phyloP scores from a whole-genome alignment of 1,139 yeast genomes.

The Geotrichum klebahnii region DNA sequence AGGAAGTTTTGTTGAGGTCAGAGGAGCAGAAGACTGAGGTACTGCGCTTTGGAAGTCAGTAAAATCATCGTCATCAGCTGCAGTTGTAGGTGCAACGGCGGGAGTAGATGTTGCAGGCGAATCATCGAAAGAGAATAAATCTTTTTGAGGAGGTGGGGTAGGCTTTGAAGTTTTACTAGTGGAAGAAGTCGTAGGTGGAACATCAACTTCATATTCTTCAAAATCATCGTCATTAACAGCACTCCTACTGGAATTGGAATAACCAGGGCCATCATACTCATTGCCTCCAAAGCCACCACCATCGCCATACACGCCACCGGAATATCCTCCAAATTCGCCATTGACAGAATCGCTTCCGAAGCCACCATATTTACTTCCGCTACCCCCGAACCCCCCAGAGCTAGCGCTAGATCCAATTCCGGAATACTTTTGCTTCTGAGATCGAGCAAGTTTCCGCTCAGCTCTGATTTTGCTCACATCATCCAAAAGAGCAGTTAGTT shows the following conservation, averaged over 20 bases:
- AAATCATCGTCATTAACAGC: slow-evolving; percentile 40
- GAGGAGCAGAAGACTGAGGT: slow-evolving; percentile 29
- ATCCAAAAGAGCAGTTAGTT: slow-evolving; percentile 60
- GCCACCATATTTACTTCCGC: slow-evolving; percentile 41
- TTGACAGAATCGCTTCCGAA: slow-evolving; percentile 37
- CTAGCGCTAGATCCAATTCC: slow-evolving; percentile 39
- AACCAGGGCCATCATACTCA: slow-evolving; percentile 35
- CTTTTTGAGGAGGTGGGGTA: slow-evolving; percentile 40
- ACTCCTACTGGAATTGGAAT: slow-evolving; percentile 28
- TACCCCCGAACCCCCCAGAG: slow-evolving; percentile 42
- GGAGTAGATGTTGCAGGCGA: slow-evolving; percentile 28
- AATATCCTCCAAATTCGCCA: slow-evolving; percentile 42
- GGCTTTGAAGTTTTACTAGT: slow-evolving; percentile 22
- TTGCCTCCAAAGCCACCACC: slow-evolving; percentile 64
- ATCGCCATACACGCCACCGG: slow-evolving; percentile 66
- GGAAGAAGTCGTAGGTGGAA: slow-evolving; percentile 18
- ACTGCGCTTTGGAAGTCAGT: slow-evolving; percentile 88
- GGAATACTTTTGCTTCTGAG: slow-evolving; percentile 58
- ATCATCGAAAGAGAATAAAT: slow-evolving; percentile 53
- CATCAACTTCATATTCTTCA: slow-evolving; percentile 62
- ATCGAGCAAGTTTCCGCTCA: slow-evolving; percentile 86
- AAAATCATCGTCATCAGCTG: slow-evolving; percentile 77
- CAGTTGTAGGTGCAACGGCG: slow-evolving; percentile 25
- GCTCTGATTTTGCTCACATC: slow-evolving; percentile 73
- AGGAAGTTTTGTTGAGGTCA: slow-evolving; percentile 33